Percentiles rank a stretch among this genome's conserved stretches.
phyloP scores from a whole-genome alignment of 139 green algal species.

The Parachlorella kessleri region DNA sequence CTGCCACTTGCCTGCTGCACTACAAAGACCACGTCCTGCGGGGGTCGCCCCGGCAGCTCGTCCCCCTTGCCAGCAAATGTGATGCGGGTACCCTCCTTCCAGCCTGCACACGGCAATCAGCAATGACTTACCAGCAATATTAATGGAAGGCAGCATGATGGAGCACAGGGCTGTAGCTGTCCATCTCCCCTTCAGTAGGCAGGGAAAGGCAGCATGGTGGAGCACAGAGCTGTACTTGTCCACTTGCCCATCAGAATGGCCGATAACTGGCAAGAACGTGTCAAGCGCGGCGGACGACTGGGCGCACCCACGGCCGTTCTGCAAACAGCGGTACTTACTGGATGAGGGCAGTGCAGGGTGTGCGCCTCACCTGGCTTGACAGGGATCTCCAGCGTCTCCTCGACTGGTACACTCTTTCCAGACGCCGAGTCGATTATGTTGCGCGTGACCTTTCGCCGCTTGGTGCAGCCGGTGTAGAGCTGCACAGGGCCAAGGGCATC shows the following conservation, averaged over 20 bases:
- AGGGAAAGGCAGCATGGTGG: too few relatives aligned
- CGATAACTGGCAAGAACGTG: too few relatives aligned
- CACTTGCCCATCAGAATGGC: too few relatives aligned
- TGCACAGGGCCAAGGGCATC: too few relatives aligned
- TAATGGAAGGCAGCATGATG: too few relatives aligned
- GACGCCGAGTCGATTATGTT: slow-evolving; percentile 36
- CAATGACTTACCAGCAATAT: too few relatives aligned
- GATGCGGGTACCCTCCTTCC: slow-evolving; percentile 93
- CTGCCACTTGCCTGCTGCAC: slow-evolving; percentile 44
- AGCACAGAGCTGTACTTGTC: too few relatives aligned
- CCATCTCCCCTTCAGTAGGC: too few relatives aligned
- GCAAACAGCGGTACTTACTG: too few relatives aligned
- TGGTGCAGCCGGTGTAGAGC: slow-evolving; percentile 63
- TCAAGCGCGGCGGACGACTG: too few relatives aligned
- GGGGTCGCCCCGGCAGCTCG: slow-evolving; percentile 65
- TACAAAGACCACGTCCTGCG: slow-evolving; percentile 91
- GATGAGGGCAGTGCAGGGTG: background rate
- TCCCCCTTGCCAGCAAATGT: slow-evolving; percentile 91
- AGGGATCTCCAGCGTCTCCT: slow-evolving; percentile 88
- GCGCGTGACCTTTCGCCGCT: slow-evolving; percentile 62
- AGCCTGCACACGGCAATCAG: slow-evolving; percentile 62
- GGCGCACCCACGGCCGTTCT: too few relatives aligned
- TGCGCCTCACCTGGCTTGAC: slow-evolving; percentile 64
- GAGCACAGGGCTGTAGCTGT: too few relatives aligned
- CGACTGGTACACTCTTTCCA: slow-evolving; percentile 40